Percentiles rank a stretch among this genome's conserved stretches.
Evolutionary conservation across 495 filamentous ascomycete species (phyloP).

Genomic region (Cercophora scortea): DNA sequence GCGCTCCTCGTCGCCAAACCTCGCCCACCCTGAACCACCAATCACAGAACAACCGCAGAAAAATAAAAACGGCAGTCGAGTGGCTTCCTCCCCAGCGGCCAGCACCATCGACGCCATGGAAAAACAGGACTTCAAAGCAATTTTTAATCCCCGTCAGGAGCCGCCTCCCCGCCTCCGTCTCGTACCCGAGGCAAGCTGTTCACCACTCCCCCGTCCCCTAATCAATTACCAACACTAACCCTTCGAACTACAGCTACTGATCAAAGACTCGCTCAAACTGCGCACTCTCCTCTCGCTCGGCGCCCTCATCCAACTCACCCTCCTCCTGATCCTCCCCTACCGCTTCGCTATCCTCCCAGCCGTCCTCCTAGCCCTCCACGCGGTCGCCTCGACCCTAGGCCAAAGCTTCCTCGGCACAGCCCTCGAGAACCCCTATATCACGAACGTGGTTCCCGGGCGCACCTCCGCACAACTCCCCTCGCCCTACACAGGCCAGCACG

Average conservation of each 20-base stretch:
- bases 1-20: too few species aligned
- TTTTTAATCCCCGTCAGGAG: too few species aligned
- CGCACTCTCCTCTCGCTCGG: constrained; percentile 37
- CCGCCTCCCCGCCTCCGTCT: too few species aligned
- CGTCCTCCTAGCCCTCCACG: constrained; percentile 24
- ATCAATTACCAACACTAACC: too few species aligned
- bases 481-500: neutral
- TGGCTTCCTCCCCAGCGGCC: too few species aligned
- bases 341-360: constrained; percentile 26
- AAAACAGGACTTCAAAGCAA: too few species aligned
- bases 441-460: neutral
- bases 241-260: neutral
- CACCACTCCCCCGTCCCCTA: too few species aligned
- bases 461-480: neutral
- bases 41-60: too few species aligned
- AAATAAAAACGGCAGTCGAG: too few species aligned
- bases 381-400: constrained; percentile 17
- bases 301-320: constrained; percentile 29
- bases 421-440: neutral
- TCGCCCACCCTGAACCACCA: too few species aligned
- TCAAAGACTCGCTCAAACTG: constrained; percentile 24
- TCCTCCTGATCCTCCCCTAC: constrained; percentile 29
- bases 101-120: too few species aligned
- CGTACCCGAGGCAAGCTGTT: too few species aligned
- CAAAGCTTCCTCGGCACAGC: constrained; percentile 1